Evolutionary conservation across 495 filamentous ascomycete genomes (phyloP).

Genomic region (Xylaria acuta): DNA sequence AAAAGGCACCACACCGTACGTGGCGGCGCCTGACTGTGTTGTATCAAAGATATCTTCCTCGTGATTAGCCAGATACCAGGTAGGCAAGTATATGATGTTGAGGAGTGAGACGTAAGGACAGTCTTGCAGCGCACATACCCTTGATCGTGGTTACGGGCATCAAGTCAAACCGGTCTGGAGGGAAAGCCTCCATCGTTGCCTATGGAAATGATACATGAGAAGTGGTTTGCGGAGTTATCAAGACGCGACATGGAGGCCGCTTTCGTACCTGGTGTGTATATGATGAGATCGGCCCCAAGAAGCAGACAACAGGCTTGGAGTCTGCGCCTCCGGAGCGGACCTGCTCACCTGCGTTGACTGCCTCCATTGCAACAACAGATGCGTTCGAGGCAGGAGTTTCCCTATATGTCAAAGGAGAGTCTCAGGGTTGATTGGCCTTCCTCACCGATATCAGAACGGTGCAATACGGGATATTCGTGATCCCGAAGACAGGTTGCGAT

Average conservation of each 20-base stretch:
- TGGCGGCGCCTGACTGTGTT: slow-evolving; percentile 67
- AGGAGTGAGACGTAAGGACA: neutral
- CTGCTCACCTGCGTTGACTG: neutral
- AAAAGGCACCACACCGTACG: slow-evolving; percentile 87
- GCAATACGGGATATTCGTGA: neutral
- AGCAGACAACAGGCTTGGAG: slow-evolving; percentile 64
- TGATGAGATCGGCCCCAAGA: slow-evolving; percentile 81
- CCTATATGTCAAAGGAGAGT: neutral
- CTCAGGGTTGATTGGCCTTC: neutral
- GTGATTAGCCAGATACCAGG: slow-evolving; percentile 17
- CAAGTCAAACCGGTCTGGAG: slow-evolving; percentile 58
- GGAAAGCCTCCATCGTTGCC: slow-evolving; percentile 73
- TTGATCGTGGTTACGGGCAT: slow-evolving; percentile 65
- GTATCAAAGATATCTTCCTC: slow-evolving; percentile 74
- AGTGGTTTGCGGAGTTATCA: neutral
- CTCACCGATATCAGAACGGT: neutral
- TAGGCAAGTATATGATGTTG: neutral
- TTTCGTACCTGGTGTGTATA: slow-evolving; percentile 87
- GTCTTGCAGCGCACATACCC: slow-evolving; percentile 48
- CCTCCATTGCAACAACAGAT: slow-evolving; percentile 23
- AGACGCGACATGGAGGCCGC: neutral
- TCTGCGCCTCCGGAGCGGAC: slow-evolving; percentile 9
- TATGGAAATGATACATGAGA: slow-evolving; percentile 38
- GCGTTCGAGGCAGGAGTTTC: neutral
- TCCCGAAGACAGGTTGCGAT: neutral